Evolutionary conservation across 1,284 basidiomycete genomes (phyloP).

Genomic region (Rhodotorula glutinis): DNA sequence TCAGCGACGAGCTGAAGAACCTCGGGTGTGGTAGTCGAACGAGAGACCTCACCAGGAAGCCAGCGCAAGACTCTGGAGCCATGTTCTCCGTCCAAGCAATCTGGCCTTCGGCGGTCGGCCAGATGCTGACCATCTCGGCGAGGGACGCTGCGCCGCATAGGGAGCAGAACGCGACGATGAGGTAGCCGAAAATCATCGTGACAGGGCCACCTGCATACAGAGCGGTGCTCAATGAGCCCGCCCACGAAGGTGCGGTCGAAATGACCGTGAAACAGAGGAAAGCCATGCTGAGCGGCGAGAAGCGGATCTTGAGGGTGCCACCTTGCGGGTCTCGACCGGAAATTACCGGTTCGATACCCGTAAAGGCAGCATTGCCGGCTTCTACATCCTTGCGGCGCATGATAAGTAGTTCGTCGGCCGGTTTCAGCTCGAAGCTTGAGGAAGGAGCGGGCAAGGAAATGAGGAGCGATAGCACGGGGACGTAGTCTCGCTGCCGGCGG

Average conservation of each 20-base stretch:
- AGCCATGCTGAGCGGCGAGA: neutral
- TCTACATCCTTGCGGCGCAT: neutral
- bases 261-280: neutral
- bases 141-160: constrained; percentile 10
- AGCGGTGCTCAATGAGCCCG: neutral
- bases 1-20: neutral
- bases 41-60: neutral
- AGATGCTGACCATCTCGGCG: constrained; percentile 7
- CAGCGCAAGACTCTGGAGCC: neutral
- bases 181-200: constrained; percentile 10
- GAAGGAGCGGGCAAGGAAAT: too few relatives aligned
- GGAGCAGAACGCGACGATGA: constrained; percentile 2
- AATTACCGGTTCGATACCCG: neutral
- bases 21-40: neutral
- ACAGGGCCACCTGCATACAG: neutral
- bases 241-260: neutral
- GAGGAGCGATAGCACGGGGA: too few relatives aligned
- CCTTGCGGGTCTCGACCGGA: neutral
- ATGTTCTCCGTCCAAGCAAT: constrained; percentile 8
- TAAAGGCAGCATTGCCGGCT: neutral
- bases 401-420: neutral
- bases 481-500: too few relatives aligned
- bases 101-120: constrained; percentile 11
- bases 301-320: neutral
- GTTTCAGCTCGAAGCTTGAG: too few relatives aligned